Conservation (phyloP, 805 yeast genomes). For the Hanseniaspora occidentalis region DNA sequence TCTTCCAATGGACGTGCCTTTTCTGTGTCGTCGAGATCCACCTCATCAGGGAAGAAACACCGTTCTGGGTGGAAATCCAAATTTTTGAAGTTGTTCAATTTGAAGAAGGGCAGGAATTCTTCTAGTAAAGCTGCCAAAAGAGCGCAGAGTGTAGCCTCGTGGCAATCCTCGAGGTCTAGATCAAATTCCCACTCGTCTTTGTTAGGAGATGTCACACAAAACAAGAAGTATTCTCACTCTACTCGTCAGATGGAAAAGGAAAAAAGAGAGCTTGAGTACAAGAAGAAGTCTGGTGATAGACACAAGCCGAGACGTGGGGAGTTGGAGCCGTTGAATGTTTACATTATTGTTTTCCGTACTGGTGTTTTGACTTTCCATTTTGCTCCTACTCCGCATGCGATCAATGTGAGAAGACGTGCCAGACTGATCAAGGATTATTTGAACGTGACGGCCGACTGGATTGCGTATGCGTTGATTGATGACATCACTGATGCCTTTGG, state of each 20-base stretch:
- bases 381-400: conserved; percentile 91
- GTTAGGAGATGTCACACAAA: background rate
- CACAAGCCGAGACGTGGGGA: conserved; percentile 38
- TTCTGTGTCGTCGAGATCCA: background rate
- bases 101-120: background rate
- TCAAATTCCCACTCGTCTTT: background rate
- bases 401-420: conserved; percentile 88
- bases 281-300: conserved; percentile 33
- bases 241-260: conserved; percentile 14
- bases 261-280: conserved; percentile 26
- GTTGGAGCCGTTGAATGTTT: conserved; percentile 81
- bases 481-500: conserved; percentile 97
- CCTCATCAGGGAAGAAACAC: background rate
- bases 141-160: background rate
- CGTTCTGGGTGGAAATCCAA: background rate
- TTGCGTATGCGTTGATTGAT: conserved; percentile 90
- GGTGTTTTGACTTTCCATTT: conserved; percentile 92
- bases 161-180: background rate
- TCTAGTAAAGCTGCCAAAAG: background rate
- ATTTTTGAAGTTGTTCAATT: background rate
- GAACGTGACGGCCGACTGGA: conserved; percentile 91
- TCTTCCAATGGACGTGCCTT: conserved; percentile 2
- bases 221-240: background rate
- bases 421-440: conserved; percentile 76
- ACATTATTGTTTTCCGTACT: conserved; percentile 79